phyloP scores from a whole-genome alignment of 352 stramenopile species.

The Phytophthora sansomeana region DNA sequence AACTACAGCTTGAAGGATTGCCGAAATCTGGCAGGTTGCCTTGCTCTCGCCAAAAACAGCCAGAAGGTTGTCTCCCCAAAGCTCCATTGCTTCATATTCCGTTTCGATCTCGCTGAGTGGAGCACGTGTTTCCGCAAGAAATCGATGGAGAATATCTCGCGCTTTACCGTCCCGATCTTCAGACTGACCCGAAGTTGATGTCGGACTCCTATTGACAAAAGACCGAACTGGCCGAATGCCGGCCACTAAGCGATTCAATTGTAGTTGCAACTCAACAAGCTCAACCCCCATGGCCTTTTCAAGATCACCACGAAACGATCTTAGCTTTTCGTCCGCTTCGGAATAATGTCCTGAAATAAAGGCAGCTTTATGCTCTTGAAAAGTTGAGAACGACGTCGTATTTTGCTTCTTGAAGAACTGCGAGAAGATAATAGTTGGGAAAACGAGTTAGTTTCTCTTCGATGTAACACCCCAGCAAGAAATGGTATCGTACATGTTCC shows the following conservation, averaged over 20 bases:
- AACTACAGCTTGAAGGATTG: constrained; percentile 50
- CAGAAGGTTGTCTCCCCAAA: constrained; percentile 70
- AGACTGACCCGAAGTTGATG: constrained; percentile 11
- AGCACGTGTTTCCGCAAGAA: constrained; percentile 50
- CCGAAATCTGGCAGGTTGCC: constrained; percentile 63
- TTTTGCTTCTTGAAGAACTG: constrained; percentile 61
- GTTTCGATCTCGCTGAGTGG: constrained; percentile 56
- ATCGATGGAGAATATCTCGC: constrained; percentile 58
- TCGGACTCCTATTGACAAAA: constrained; percentile 54
- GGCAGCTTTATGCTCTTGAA: constrained; percentile 32
- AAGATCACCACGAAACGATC: constrained; percentile 66
- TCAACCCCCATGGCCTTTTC: constrained; percentile 61
- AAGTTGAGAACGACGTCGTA: constrained; percentile 44
- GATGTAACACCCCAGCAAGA: neutral
- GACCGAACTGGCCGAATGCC: constrained; percentile 53
- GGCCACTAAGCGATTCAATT: constrained; percentile 62
- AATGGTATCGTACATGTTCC: constrained; percentile 41
- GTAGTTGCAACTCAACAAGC: constrained; percentile 67
- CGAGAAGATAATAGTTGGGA: neutral
- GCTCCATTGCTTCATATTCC: constrained; percentile 71
- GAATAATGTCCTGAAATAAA: constrained; percentile 52
- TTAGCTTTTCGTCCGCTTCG: constrained; percentile 59
- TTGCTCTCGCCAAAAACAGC: constrained; percentile 74
- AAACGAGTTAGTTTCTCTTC: neutral
- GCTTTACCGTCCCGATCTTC: constrained; percentile 50